These are phyloP conservation scores for Tricholoma flavovirens DNA, from an alignment of 768 basidiomycete genomes.

Conservation along the genomic window DNA sequence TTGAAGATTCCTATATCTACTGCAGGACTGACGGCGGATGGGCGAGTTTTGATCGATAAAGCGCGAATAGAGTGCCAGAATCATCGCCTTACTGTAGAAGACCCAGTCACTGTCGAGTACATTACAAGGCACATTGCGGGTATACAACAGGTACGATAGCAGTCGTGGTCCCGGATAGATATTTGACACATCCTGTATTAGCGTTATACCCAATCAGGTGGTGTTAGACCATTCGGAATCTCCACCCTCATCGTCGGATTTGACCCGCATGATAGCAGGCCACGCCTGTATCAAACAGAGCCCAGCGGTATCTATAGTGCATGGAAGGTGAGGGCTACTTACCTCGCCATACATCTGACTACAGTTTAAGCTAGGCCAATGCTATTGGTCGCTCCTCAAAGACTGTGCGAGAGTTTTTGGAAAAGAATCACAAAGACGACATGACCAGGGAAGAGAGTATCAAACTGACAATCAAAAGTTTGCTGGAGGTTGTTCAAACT, in stretches of 20 bases:
- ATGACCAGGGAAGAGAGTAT: constrained; percentile 85
- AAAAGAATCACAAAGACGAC: constrained; percentile 96
- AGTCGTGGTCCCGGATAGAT: neutral
- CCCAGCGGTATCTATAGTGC: constrained; percentile 97
- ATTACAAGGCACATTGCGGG: constrained; percentile 97
- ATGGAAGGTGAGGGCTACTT: constrained; percentile 71
- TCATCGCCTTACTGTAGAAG: constrained; percentile 94
- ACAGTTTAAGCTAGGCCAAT: constrained; percentile 65
- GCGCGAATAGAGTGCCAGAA: constrained; percentile 97
- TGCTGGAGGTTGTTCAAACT: constrained; percentile 97
- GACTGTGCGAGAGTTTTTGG: constrained; percentile 96
- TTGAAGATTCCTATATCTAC: constrained; percentile 1
- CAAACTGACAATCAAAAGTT: constrained; percentile 90
- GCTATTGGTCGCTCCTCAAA: constrained; percentile 97
- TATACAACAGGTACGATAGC: constrained; percentile 82
- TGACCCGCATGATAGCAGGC: constrained; percentile 84
- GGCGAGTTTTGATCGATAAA: constrained; percentile 95
- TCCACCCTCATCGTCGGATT: constrained; percentile 96
- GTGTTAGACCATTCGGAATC: constrained; percentile 96
- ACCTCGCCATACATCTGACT: neutral
- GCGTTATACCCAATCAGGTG: constrained; percentile 98
- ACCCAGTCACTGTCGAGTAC: constrained; percentile 97
- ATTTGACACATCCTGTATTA: constrained; percentile 22
- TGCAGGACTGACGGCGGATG: constrained; percentile 93
- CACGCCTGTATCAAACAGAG: constrained; percentile 93